phyloP scores from a whole-genome alignment of 768 basidiomycete genomes.

The Nidularia pulvinata region DNA sequence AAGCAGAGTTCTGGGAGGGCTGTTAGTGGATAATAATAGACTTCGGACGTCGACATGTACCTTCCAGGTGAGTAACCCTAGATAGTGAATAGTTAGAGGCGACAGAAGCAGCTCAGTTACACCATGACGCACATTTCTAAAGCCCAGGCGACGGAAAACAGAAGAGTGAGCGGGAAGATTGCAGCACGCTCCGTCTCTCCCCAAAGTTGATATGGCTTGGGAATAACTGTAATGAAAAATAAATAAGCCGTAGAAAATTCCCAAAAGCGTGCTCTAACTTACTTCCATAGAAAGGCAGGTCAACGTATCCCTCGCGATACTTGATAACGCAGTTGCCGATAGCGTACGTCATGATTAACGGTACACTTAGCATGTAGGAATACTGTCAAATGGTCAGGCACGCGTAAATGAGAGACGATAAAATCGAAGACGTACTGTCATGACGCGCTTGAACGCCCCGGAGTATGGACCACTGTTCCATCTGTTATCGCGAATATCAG shows the following conservation, averaged over 20 bases:
- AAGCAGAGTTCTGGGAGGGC: slow-evolving; percentile 70
- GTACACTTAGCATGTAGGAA: slow-evolving; percentile 65
- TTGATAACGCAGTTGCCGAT: slow-evolving; percentile 73
- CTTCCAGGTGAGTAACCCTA: slow-evolving; percentile 83
- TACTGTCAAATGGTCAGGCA: slow-evolving; percentile 43
- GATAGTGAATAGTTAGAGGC: neutral
- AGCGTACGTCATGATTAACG: slow-evolving; percentile 56
- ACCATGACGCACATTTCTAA: slow-evolving; percentile 81
- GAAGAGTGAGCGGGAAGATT: slow-evolving; percentile 66
- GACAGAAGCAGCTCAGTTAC: no score
- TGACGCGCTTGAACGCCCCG: slow-evolving; percentile 83
- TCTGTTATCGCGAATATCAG: slow-evolving; percentile 28
- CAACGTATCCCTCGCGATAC: slow-evolving; percentile 64
- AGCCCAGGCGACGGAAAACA: slow-evolving; percentile 68
- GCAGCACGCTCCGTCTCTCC: slow-evolving; percentile 34
- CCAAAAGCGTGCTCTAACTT: slow-evolving; percentile 19
- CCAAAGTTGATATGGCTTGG: slow-evolving; percentile 68
- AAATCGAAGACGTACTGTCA: slow-evolving; percentile 62
- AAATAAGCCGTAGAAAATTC: neutral
- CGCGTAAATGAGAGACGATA: neutral
- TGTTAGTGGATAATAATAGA: neutral
- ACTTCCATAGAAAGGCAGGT: slow-evolving; percentile 47
- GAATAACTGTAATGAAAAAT: slow-evolving; percentile 43
- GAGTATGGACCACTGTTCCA: slow-evolving; percentile 68
- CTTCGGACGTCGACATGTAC: slow-evolving; percentile 27